Percentiles rank a stretch among this genome's conserved stretches.
phyloP scores from a whole-genome alignment of 2,329 filamentous ascomycete species.

The Aspergillus spinulosporus region DNA sequence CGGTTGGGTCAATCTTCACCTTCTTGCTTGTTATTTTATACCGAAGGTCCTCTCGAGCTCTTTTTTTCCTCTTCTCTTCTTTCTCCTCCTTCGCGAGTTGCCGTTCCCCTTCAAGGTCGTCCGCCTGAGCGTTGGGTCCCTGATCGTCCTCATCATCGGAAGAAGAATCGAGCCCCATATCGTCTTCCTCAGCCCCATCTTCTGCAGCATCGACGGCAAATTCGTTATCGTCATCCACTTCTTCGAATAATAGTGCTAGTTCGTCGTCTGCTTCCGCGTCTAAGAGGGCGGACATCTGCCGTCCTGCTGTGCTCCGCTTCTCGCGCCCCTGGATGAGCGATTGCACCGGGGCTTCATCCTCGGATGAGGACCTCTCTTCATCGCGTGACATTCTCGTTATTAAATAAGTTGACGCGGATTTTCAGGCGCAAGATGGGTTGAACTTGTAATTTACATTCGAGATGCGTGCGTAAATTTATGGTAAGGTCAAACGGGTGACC shows the following conservation, averaged over 20 bases:
- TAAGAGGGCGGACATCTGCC: conserved; percentile 76
- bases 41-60: conserved; percentile 71
- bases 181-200: conserved; percentile 62
- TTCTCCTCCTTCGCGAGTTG: conserved; percentile 77
- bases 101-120: conserved; percentile 83
- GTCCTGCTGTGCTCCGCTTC: conserved; percentile 79
- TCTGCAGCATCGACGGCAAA: conserved; percentile 39
- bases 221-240: conserved; percentile 59
- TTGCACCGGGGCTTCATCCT: conserved; percentile 34
- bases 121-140: conserved; percentile 54
- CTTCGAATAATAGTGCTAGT: conserved; percentile 62
- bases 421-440: background rate
- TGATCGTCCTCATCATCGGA: conserved; percentile 79
- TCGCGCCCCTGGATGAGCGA: conserved; percentile 53
- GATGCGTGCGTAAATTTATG: background rate
- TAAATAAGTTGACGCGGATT: background rate
- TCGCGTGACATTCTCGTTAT: conserved; percentile 27
- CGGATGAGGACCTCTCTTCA: conserved; percentile 25
- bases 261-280: conserved; percentile 72
- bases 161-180: conserved; percentile 83
- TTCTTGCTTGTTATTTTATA: conserved; percentile 62
- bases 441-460: background rate
- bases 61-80: conserved; percentile 76
- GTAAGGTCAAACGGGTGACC: background rate
- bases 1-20: conserved; percentile 67